Evolutionary conservation across 2,329 filamentous ascomycete species (phyloP), one percentile per base, ranked within the genome.

Genomic region (Phialocephala sp.): DNA sequence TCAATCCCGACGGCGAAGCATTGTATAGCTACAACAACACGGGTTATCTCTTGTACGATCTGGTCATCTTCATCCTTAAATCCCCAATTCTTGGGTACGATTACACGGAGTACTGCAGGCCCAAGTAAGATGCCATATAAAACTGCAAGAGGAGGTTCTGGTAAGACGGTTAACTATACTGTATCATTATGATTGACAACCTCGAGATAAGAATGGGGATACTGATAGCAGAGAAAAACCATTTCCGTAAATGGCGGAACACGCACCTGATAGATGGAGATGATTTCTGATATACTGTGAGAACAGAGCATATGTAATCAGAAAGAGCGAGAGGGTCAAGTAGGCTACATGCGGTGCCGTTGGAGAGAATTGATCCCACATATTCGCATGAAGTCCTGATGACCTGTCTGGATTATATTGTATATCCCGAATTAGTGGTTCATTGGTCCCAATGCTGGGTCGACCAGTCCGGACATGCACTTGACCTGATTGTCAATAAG

Each of bases 1-100:
- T 91, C 89, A 76, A 91, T 89, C 8, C 89, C 89, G 24, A 91
- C 86, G 71, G 88, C 88, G 73, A 91, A 91, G 82, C 89, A 91
- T 81, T 91, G 89, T 36, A 91, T 88, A 59, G 90, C 88, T 47
- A 91, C 81, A 61, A 91, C 89, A 63, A 91, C 88, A 66, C 89
- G 85, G n/a, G 89, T 89, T 75, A 89, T 88, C 71, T 91, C 89
- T 37, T 91, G 82, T 0, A 88, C 89, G 70, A 90, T 87, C 70
- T 88, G 83, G 72, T 91, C 89, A 54, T 86, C 82, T 52, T 88
- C 83, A 72, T 91, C 88, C 45, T 86, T 63, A 67, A 90, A 89
- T 39, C 88, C 88, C 88, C 88, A 91, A 59, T 80, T 77, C 61
- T 77, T 63, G 32, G 84, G 88, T 70, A 88, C 82, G 72, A 91